phyloP scores from a whole-genome alignment of 192 early-diverging fungal genomes.

The Obelidium mucronatum region DNA sequence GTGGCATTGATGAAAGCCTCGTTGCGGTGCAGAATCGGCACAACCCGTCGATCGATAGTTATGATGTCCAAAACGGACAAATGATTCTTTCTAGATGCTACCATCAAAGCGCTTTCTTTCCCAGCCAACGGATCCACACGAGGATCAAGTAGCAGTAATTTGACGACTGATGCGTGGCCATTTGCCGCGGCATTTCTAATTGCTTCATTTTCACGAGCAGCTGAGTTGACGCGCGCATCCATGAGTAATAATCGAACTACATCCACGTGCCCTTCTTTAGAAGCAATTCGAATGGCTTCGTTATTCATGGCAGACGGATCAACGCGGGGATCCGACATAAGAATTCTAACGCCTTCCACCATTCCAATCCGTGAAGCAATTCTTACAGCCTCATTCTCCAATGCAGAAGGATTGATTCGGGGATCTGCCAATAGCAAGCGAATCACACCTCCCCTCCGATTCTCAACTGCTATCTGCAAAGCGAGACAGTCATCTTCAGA shows the following conservation, averaged over 20 bases:
- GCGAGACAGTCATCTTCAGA: conserved; percentile 13
- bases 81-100: background rate
- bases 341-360: background rate
- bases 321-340: background rate
- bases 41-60: background rate
- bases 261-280: conserved; percentile 27
- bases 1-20: background rate
- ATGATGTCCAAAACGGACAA: background rate
- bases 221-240: conserved; percentile 16
- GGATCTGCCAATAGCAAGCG: background rate
- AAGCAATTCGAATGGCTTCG: background rate
- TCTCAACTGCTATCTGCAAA: background rate
- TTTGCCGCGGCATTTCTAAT: conserved; percentile 8
- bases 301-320: background rate
- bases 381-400: background rate
- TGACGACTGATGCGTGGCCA: conserved; percentile 33
- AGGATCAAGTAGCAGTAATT: conserved; percentile 28
- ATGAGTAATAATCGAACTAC: conserved; percentile 25
- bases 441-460: background rate
- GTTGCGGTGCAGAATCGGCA: background rate
- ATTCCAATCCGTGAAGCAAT: background rate
- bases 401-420: background rate
- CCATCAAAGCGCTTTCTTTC: background rate
- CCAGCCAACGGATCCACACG: background rate
- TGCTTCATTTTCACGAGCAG: background rate